Evolutionary conservation across 345 rosid species (phyloP).

Genomic region (Rhizophora mangle): DNA sequence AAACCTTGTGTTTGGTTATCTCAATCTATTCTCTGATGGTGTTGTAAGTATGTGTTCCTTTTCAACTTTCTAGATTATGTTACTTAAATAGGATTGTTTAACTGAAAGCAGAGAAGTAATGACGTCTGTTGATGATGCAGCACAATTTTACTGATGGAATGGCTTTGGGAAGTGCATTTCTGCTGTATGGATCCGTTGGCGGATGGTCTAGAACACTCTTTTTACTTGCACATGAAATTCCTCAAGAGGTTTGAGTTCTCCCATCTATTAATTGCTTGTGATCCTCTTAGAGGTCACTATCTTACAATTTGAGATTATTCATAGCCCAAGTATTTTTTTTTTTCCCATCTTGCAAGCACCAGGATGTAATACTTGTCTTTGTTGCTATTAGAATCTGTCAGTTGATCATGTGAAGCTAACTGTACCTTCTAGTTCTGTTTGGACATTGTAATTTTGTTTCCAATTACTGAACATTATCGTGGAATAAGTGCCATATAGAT

Average conservation of each 20-base stretch:
- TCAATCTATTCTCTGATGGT: conserved; percentile 97
- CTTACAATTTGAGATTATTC: too few relatives aligned
- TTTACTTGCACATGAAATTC: conserved; percentile 96
- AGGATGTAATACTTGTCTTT: too few relatives aligned
- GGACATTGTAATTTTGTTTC: too few relatives aligned
- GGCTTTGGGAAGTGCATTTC: conserved; percentile 97
- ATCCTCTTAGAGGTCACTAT: too few relatives aligned
- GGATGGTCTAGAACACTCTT: conserved; percentile 99
- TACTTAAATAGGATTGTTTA: neutral
- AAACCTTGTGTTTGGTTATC: conserved; percentile 91
- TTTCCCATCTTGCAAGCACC: too few relatives aligned
- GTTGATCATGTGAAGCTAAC: too few relatives aligned
- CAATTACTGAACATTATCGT: too few relatives aligned
- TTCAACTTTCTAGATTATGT: neutral
- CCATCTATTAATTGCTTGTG: conserved; percentile 6
- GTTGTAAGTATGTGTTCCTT: conserved; percentile 69
- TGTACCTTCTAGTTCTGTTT: too few relatives aligned
- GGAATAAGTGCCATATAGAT: too few relatives aligned
- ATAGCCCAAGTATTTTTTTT: too few relatives aligned
- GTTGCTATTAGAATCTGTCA: too few relatives aligned
- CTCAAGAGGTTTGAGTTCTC: conserved; percentile 76
- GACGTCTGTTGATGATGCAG: conserved; percentile 41
- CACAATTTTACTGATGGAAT: conserved; percentile 98
- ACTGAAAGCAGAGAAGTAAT: too few relatives aligned
- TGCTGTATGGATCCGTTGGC: conserved; percentile 95